phyloP scores from a whole-genome alignment of 139 green algal species.

The Coelastrella sp. region DNA sequence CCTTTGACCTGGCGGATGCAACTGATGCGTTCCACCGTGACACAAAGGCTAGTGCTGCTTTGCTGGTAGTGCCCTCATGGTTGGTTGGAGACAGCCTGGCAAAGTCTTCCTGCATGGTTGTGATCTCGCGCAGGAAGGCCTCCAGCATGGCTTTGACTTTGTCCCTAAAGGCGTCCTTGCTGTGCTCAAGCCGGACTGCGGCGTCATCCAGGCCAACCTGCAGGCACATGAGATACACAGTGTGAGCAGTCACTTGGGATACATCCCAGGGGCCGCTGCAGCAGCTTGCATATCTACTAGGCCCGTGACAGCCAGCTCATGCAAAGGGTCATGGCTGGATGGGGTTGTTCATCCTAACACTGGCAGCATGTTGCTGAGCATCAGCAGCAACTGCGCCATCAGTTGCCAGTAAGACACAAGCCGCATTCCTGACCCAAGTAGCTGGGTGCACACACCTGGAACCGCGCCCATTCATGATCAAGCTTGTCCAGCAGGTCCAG shows the following conservation, averaged over 20 bases:
- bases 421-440: not conserved
- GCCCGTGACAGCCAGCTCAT: no score
- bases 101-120: constrained; percentile 76
- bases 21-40: constrained; percentile 52
- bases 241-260: no score
- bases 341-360: no score
- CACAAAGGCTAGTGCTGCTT: constrained; percentile 20
- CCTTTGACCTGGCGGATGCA: constrained; percentile 48
- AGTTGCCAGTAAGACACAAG: not conserved
- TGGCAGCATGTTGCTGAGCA: no score
- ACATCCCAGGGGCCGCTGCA: no score
- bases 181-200: constrained; percentile 71
- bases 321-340: no score
- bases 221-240: not conserved
- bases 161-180: constrained; percentile 87
- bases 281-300: no score
- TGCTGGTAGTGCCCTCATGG: constrained; percentile 7
- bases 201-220: constrained; percentile 71
- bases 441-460: constrained; percentile 53
- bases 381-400: not conserved
- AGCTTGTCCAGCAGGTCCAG: constrained; percentile 73
- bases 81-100: constrained; percentile 61
- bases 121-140: constrained; percentile 82
- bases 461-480: constrained; percentile 67
- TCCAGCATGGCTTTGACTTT: constrained; percentile 85